phyloP scores from a whole-genome alignment of 768 basidiomycete genomes.

The Podaxis sp. region DNA sequence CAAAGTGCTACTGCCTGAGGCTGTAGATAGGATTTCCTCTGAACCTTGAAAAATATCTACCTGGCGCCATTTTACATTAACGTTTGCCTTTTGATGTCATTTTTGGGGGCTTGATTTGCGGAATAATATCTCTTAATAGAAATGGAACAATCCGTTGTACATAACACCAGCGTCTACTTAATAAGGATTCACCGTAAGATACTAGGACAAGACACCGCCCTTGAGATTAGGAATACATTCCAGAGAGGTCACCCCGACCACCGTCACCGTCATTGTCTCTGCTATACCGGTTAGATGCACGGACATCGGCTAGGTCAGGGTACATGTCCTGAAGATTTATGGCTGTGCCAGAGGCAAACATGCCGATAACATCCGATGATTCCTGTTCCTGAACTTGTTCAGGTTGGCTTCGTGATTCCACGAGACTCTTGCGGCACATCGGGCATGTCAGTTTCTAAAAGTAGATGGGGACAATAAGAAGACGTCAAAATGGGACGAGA shows the following conservation, averaged over 20 bases:
- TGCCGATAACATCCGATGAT: not conserved
- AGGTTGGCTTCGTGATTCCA: slow-evolving; percentile 17
- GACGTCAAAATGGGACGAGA: not conserved
- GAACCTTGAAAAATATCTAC: slow-evolving; percentile 10
- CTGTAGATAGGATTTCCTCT: not conserved
- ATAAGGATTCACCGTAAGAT: too few relatives aligned
- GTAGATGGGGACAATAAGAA: not conserved
- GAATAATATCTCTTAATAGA: not conserved
- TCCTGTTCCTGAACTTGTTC: not conserved
- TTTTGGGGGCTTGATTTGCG: not conserved
- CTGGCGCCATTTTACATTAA: not conserved
- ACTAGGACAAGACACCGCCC: too few relatives aligned
- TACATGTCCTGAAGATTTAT: not conserved
- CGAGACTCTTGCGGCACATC: slow-evolving; percentile 18
- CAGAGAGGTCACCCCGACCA: slow-evolving; percentile 38
- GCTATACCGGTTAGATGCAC: not conserved
- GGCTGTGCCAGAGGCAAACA: not conserved
- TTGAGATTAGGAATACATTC: slow-evolving; percentile 57
- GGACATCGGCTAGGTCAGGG: not conserved
- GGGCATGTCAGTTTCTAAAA: slow-evolving; percentile 18
- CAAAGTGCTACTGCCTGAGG: not conserved
- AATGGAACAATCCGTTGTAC: slow-evolving; percentile 3
- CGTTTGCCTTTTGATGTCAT: not conserved
- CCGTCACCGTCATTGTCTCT: slow-evolving; percentile 14
- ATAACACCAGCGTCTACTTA: not conserved